Base-by-base conservation (phyloP, 1,139 yeast species). In the Protomyces lactucae-debilis region DNA sequence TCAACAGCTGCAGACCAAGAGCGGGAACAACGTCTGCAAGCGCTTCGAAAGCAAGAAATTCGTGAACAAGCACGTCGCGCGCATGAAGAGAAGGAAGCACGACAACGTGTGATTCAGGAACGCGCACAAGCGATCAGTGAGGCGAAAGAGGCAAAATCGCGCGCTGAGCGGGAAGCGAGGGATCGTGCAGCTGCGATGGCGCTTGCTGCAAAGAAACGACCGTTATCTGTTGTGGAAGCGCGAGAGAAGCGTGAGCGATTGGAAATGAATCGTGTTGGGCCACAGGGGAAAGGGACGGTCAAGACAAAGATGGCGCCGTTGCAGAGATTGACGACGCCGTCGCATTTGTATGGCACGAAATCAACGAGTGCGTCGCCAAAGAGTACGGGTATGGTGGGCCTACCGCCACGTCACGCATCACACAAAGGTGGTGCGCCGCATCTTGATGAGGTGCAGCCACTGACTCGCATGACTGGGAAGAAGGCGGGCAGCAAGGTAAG, bases 171-270 rank as follows among this genome's bases (percentile, higher is more conserved):
- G 35, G 60, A 43, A 3, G 55, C 55, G 14, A 60, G 60, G 35
- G 48, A 48, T 23, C 23, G n/a, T n/a, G 54, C 55, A 25, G 52
- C 55, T 32, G 60, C 46, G 21, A 37, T 36, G 5, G 51, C 43
- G 23, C 55, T 28, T 45, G 53, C 35, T 10, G 54, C 46, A 16
- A 51, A 61, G 16, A 53, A 52, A 40, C 25, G 40, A n/a, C 66
- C 66, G 16, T 39, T 64, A 18, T 46, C 64, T 8, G 59, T 52
- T 3, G 59, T 45, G 1, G 66, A 64, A n/a, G 66, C 66, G 16
- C 25, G 39, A n/a, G 54, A n/a, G 32, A 8, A 57, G 32, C 64
- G 66, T 3, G 64, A 60, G 25, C 25, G n/a, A 18, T 55, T 57
- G n/a, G 66, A 64, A 14, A 55, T 25, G 14, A 35, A 23, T 14